A percentile compares a stretch with the other conserved stretches of the same genome.
Evolutionary conservation across 2,329 filamentous ascomycete species (phyloP).

Genomic region (Fusarium compactum): DNA sequence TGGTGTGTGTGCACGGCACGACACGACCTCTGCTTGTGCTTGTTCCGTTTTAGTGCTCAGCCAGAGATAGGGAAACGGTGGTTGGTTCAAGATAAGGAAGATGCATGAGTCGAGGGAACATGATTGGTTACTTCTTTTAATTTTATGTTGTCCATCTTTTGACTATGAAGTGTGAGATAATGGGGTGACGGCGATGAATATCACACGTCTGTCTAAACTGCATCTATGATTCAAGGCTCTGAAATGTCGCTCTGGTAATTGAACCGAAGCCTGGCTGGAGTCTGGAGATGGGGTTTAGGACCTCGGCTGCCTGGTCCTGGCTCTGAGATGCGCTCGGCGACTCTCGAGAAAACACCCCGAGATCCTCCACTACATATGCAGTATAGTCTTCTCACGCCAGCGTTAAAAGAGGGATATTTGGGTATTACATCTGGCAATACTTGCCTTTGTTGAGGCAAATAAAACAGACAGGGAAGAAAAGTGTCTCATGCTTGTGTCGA

Average conservation of each 20-base stretch:
- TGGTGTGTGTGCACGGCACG: conserved; percentile 43
- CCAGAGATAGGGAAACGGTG: conserved; percentile 42
- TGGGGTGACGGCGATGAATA: conserved; percentile 38
- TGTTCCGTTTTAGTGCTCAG: conserved; percentile 44
- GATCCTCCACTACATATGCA: conserved; percentile 21
- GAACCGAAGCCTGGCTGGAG: not conserved
- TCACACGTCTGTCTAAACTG: conserved; percentile 29
- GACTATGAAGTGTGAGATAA: conserved; percentile 47
- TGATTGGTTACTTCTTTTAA: conserved; percentile 55
- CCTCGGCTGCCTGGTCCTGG: conserved; percentile 13
- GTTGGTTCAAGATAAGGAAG: conserved; percentile 60
- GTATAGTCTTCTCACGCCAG: conserved; percentile 43
- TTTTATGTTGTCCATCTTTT: conserved; percentile 59
- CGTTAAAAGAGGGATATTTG: conserved; percentile 18
- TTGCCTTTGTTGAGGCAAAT: conserved; percentile 34
- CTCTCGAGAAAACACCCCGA: conserved; percentile 30
- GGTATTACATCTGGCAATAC: conserved; percentile 3
- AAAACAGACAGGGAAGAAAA: conserved; percentile 18
- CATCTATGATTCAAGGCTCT: conserved; percentile 22
- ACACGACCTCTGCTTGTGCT: conserved; percentile 22
- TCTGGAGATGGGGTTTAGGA: conserved; percentile 17
- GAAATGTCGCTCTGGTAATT: not conserved
- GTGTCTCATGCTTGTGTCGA: conserved; percentile 21
- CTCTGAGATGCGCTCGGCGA: conserved; percentile 38
- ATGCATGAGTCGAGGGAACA: conserved; percentile 21